Evolutionary conservation across 306 rosid species (phyloP).

Genomic region (Chamaecrista fasciculata): DNA sequence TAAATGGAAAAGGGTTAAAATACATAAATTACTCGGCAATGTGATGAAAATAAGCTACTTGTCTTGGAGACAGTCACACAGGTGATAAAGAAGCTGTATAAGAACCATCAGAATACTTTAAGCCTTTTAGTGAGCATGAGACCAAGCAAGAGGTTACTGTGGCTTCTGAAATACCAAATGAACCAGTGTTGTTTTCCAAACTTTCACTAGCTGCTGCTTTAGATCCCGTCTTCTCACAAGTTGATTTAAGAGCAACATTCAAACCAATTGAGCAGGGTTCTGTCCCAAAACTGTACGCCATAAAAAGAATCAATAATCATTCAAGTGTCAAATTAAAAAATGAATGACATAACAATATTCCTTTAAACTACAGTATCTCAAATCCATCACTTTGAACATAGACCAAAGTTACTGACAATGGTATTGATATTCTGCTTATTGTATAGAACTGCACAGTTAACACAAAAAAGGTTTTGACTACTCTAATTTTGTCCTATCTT

Average conservation of each 20-base stretch:
- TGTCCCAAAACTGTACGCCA: conserved; percentile 55
- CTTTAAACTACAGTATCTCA: background rate
- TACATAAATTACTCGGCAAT: conserved; percentile 25
- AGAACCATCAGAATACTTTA: conserved; percentile 37
- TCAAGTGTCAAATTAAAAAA: conserved; percentile 20
- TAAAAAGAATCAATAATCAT: conserved; percentile 16
- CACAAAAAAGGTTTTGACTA: background rate
- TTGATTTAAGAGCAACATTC: conserved; percentile 67
- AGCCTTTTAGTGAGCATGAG: conserved; percentile 37
- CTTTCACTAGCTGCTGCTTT: conserved; percentile 34
- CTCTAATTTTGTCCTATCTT: background rate
- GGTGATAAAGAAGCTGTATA: conserved; percentile 38
- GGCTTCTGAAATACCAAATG: conserved; percentile 66
- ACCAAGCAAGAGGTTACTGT: conserved; percentile 32
- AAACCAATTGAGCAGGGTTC: conserved; percentile 60
- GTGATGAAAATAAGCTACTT: conserved; percentile 17
- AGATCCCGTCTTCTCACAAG: conserved; percentile 42
- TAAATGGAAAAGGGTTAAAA: conserved; percentile 5
- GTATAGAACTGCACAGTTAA: no score
- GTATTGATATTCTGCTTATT: conserved; percentile 16
- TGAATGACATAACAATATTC: conserved; percentile 3
- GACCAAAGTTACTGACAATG: background rate
- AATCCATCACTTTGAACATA: background rate
- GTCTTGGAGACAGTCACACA: conserved; percentile 22
- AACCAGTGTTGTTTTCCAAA: conserved; percentile 21